Evolutionary conservation across 305 asterid species (phyloP), one percentile per base, ranked within the genome.

Genomic region (Fraxinus angustifolia): DNA sequence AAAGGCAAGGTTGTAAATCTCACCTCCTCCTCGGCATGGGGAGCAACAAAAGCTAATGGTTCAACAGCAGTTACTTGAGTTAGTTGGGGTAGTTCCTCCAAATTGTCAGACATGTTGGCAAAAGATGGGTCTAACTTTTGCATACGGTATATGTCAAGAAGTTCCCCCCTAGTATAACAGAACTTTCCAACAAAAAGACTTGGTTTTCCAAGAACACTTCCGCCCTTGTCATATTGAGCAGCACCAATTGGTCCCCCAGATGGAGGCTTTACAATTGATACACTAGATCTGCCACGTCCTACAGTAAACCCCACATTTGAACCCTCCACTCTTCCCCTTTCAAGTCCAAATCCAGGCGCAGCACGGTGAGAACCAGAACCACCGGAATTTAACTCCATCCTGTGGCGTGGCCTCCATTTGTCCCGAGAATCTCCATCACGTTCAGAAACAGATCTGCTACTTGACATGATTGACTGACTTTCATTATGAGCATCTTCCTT

Each of bases 401-500:
- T 92, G 85, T 96, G 94, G 45, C 98, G 90, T 70, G 99, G 99
- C 85, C 99, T 92, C 98, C 99, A 94, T 91, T 96, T 94, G 86
- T 96, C 99, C 83, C 97, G 98, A 83, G 98, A 84, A 81, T 96
- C 98, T 8, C 91, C 82, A 71, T 96, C 99, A 56, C 97, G 96
- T 72, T 93, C 97, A 45, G 92, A 78, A 83, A 83, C 89, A 76
- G 94, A 58, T 81, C 97, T 97, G 78, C 74, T 84, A 76, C 84
- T 83, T 50, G 88, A 81, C 48, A 87, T 88, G 82, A 82, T 77
- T 81, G 98, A 80, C 73, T 94, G 98, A 76, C 76, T 87, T 78
- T 92, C 99, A 73, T 38, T 78, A 76, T 83, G 91, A 76, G 86
- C 78, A 83, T 93, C 98, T 82, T 92, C 98, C 90, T 93, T 96